Conservation (phyloP, 495 filamentous ascomycete genomes). For the Aspergillus kassunensis region DNA sequence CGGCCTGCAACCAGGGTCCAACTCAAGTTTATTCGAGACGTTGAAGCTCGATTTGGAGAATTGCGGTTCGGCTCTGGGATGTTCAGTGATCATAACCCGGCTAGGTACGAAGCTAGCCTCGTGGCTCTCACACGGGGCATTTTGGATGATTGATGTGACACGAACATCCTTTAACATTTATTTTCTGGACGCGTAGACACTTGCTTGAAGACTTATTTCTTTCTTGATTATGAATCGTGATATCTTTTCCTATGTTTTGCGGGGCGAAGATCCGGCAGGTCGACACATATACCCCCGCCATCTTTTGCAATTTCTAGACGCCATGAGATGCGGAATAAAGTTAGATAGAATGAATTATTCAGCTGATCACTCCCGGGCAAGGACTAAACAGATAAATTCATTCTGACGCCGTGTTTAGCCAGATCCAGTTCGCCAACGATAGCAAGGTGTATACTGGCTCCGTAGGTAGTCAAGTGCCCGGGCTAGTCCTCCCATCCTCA, state of each 20-base stretch:
- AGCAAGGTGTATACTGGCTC: no score
- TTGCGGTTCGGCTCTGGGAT: constrained; percentile 67
- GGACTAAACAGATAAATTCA: no score
- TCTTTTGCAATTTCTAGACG: neutral
- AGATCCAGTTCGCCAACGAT: no score
- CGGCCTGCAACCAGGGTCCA: constrained; percentile 62
- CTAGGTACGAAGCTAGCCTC: constrained; percentile 62
- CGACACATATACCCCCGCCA: constrained; percentile 1
- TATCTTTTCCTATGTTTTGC: neutral
- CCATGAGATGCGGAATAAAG: constrained; percentile 3
- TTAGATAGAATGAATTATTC: constrained; percentile 4
- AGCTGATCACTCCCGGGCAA: neutral
- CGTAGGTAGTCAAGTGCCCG: no score
- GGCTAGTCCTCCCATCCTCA: no score
- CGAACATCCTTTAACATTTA: neutral
- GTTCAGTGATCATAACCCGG: constrained; percentile 75
- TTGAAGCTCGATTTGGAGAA: constrained; percentile 65
- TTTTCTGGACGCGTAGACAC: neutral
- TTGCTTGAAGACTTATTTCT: neutral
- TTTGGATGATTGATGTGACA: constrained; percentile 38
- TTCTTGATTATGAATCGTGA: neutral
- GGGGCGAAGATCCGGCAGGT: neutral
- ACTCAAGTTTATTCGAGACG: constrained; percentile 60
- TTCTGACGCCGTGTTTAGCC: no score
- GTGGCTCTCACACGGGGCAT: constrained; percentile 52